Base-by-base conservation (phyloP, 2,329 filamentous ascomycete species). In the Paracoccidioides brasiliensis region DNA sequence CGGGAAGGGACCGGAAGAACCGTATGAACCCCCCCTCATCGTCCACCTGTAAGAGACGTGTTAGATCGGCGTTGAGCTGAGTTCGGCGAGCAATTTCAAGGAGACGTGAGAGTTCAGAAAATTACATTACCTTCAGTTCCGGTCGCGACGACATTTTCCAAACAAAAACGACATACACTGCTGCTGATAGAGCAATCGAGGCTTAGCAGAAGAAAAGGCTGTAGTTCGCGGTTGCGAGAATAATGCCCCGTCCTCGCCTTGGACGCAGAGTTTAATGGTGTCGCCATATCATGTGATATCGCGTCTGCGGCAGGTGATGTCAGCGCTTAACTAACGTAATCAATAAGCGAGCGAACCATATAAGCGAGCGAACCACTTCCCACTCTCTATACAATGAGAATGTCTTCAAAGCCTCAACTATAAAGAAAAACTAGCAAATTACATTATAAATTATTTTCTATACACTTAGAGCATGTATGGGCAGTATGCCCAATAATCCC, bases 21-120 rank as follows among this genome's bases (percentile, higher is more conserved):
- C 85, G 88, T 74, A 97, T 96, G 77, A 98, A 98, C 62, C 91
- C 90, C 67, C 85, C 84, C 76, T 98, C 93, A 68, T 98, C 93
- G 66, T 98, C 94, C 68, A 97, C 88, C 86, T 90, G 55, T 9
- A 9, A 22, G 9, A 49, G 46, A 7, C 43, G 54, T 43, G 59
- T 58, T 44, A 61, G 59, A 58, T 53, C 43, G 33, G 41, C 52
- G 40, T 44, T 37, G 28, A n/a, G 30, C 53, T 41, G 55, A 33
- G 50, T 9, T n/a, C 3, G 48, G 33, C 28, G 33, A 38, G 28
- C 15, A 30, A 4, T 5, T 14, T 22, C 35, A 41, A 41, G 8
- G 40, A 30, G 6, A 32, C 8, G 22, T 3, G 14, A 6, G 46
- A 22, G 33, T 35, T 38, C 8, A 15, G 49, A 32, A 14, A 50